phyloP scores from a whole-genome alignment of 2,329 filamentous ascomycete genomes.

The Coccinonectria pachysandricola region DNA sequence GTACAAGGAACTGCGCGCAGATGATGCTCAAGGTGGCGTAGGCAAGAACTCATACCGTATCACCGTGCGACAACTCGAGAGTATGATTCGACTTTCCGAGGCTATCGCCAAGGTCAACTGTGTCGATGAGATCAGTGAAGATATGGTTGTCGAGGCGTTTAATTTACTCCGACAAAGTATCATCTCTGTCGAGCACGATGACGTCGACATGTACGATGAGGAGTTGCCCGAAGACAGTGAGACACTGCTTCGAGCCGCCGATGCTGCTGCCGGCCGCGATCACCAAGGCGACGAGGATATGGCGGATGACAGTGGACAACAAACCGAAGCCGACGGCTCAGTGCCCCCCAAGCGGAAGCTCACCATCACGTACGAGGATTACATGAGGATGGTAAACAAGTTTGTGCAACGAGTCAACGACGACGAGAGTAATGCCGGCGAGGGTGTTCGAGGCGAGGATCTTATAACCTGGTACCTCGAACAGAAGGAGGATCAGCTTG shows the following conservation, averaged over 20 bases:
- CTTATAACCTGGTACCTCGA: constrained; percentile 87
- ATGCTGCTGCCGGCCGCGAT: constrained; percentile 33
- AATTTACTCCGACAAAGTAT: constrained; percentile 88
- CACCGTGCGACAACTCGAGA: constrained; percentile 91
- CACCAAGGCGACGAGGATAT: constrained; percentile 36
- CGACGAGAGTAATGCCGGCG: constrained; percentile 64
- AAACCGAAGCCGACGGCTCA: constrained; percentile 30
- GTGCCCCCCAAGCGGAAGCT: constrained; percentile 47
- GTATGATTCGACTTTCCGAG: constrained; percentile 88
- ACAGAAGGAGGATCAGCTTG: constrained; percentile 74
- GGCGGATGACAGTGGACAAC: constrained; percentile 24
- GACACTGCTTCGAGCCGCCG: constrained; percentile 31
- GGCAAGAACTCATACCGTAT: constrained; percentile 95
- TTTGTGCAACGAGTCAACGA: constrained; percentile 76
- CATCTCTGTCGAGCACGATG: constrained; percentile 95
- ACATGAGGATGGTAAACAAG: constrained; percentile 79
- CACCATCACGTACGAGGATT: constrained; percentile 93
- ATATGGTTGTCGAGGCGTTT: constrained; percentile 86
- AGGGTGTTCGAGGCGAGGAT: constrained; percentile 76
- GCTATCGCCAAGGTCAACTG: constrained; percentile 99
- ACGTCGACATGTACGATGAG: constrained; percentile 84
- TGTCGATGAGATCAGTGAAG: constrained; percentile 74
- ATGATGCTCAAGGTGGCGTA: constrained; percentile 88
- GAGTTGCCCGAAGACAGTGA: constrained; percentile 35
- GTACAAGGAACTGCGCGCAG: constrained; percentile 89